Conservation (phyloP, 495 filamentous ascomycete genomes). For the Xanthoparmelia taractica region DNA sequence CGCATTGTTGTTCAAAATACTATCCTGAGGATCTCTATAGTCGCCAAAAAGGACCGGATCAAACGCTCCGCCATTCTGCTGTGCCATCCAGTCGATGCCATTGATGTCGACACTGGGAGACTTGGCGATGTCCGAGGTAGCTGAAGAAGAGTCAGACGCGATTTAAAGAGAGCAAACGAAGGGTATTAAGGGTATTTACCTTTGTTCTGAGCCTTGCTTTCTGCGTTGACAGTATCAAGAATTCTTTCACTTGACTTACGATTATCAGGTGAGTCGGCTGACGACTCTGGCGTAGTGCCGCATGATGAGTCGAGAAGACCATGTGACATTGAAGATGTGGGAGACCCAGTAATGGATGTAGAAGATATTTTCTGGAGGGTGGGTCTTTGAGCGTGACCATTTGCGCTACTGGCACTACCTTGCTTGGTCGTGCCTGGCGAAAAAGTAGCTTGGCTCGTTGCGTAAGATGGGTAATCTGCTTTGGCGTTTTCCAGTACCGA, state of each 20-base stretch:
- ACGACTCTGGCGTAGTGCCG: conserved; percentile 70
- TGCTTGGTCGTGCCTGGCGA: conserved; percentile 12
- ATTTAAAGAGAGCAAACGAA: conserved; percentile 30
- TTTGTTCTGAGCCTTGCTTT: conserved; percentile 32
- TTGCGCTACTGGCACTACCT: conserved; percentile 17
- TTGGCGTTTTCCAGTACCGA: conserved; percentile 35
- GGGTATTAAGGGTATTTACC: conserved; percentile 51
- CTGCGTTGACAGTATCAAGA: conserved; percentile 30
- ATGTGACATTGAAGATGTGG: conserved; percentile 50
- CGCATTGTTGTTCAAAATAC: conserved; percentile 58
- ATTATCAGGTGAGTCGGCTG: conserved; percentile 44
- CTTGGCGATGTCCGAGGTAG: conserved; percentile 21
- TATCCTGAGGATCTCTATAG: conserved; percentile 85
- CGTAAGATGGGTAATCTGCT: conserved; percentile 21
- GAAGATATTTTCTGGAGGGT: conserved; percentile 24
- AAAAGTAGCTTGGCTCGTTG: conserved; percentile 12
- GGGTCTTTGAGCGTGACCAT: conserved; percentile 15
- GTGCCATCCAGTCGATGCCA: conserved; percentile 67
- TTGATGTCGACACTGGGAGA: conserved; percentile 31
- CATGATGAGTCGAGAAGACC: conserved; percentile 56
- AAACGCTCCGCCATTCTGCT: conserved; percentile 82
- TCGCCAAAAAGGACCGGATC: conserved; percentile 88
- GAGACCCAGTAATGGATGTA: conserved; percentile 41
- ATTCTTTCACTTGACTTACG: conserved; percentile 21
- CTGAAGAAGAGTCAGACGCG: conserved; percentile 30